Conservation (phyloP, 306 rosid genomes). For the Acacia confusa region DNA sequence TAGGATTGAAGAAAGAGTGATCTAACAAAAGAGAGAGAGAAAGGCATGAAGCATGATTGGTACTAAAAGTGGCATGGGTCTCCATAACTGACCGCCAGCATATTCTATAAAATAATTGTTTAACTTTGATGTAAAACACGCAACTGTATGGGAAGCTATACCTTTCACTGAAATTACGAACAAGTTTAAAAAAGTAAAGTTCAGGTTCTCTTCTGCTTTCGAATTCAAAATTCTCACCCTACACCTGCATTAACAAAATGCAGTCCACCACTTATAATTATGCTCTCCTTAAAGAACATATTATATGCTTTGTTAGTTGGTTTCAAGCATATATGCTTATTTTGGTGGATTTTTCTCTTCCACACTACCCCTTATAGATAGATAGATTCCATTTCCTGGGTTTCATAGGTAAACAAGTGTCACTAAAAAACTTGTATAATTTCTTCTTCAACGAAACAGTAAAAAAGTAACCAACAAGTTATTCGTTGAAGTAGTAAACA, state of each 20-base stretch:
- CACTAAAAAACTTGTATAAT: background rate
- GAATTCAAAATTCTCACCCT: conserved; percentile 31
- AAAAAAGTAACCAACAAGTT: background rate
- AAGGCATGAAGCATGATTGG: conserved; percentile 29
- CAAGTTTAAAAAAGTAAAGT: conserved; percentile 42
- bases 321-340: conserved; percentile 34
- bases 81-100: conserved; percentile 27
- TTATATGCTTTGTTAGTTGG: conserved; percentile 37
- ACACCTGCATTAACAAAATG: conserved; percentile 32
- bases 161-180: conserved; percentile 39
- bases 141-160: conserved; percentile 20
- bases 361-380: conserved; percentile 15
- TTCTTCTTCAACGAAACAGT: background rate
- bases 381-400: conserved; percentile 26
- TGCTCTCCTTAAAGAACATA: conserved; percentile 37
- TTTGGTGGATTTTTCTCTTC: conserved; percentile 8
- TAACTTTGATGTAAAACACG: conserved; percentile 29
- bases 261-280: conserved; percentile 46
- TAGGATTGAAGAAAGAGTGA: conserved; percentile 9
- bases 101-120: conserved; percentile 42
- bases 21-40: conserved; percentile 19
- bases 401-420: background rate
- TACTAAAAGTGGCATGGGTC: conserved; percentile 39
- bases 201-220: conserved; percentile 35
- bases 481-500: no score